These are phyloP conservation scores for Acanthamoeba quina DNA, from an alignment of 208 protist genomes.

Conservation along the genomic window DNA sequence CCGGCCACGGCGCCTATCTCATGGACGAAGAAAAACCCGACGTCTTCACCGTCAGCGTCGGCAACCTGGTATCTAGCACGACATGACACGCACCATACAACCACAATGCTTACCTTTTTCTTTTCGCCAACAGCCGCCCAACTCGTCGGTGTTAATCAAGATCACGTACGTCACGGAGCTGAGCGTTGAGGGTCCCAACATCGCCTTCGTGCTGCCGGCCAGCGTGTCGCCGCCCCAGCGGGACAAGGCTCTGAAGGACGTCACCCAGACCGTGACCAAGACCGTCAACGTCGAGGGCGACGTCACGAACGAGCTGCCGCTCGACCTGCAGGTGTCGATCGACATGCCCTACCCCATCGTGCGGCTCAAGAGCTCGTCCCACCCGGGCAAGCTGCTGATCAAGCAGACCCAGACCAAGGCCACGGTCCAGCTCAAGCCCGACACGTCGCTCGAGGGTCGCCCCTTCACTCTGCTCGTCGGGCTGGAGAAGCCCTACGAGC, in stretches of 20 bases:
- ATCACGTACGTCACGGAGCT: constrained; percentile 80
- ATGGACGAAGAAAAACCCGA: constrained; percentile 86
- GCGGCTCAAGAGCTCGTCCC: constrained; percentile 73
- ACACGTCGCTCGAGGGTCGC: neutral
- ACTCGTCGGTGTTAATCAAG: constrained; percentile 78
- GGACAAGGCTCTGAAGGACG: neutral
- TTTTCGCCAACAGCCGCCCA: constrained; percentile 40
- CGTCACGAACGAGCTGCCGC: neutral
- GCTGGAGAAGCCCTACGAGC: constrained; percentile 79
- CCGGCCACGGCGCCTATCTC: constrained; percentile 82
- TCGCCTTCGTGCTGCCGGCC: constrained; percentile 80
- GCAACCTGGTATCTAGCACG: constrained; percentile 70
- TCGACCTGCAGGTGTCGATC: constrained; percentile 60
- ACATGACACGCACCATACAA: neutral
- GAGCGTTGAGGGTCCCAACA: constrained; percentile 74
- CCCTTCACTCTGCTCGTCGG: constrained; percentile 78
- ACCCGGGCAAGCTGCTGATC: constrained; percentile 50
- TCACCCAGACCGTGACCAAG: constrained; percentile 4
- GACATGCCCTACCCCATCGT: constrained; percentile 83
- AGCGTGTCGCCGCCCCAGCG: constrained; percentile 61
- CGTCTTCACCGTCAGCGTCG: constrained; percentile 82
- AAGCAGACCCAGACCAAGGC: constrained; percentile 82
- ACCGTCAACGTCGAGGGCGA: constrained; percentile 6
- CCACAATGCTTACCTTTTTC: neutral
- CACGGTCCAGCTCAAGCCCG: constrained; percentile 73